phyloP scores from a whole-genome alignment of 176 grass and related monocot genomes.

The Hsuehochloa calcarea region DNA sequence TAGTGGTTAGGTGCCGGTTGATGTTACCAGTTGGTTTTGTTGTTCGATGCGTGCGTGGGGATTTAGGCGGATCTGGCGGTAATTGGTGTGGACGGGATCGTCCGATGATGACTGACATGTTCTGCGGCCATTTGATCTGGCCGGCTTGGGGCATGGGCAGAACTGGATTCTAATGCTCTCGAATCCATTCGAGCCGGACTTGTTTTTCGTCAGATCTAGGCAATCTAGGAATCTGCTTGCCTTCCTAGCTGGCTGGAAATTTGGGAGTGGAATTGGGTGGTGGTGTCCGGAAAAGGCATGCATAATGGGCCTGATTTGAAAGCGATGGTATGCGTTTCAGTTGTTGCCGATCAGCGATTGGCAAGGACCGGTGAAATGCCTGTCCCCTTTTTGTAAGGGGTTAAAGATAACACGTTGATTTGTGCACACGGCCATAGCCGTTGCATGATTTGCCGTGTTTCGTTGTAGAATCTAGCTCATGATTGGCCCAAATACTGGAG shows the following conservation, averaged over 20 bases:
- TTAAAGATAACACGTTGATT: background rate
- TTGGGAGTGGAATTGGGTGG: background rate
- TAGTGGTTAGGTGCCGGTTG: background rate
- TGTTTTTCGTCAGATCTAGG: background rate
- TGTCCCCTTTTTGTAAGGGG: background rate
- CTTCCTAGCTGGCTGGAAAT: background rate
- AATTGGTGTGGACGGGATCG: background rate
- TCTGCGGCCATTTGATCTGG: background rate
- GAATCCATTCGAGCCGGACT: background rate
- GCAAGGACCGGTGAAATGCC: background rate
- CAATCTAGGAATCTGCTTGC: background rate
- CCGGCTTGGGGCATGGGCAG: accelerated
- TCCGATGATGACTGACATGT: background rate
- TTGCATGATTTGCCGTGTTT: background rate
- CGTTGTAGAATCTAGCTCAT: background rate
- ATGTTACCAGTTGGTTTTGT: background rate
- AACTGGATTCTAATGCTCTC: background rate
- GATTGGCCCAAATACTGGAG: background rate
- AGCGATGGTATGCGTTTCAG: background rate
- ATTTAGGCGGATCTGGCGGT: background rate
- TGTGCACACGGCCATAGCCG: background rate
- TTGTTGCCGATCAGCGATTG: background rate
- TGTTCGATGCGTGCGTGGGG: background rate
- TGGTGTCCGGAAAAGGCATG: background rate
- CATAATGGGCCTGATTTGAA: too few relatives aligned